Conservation (phyloP, 345 rosid species). For the Eucalyptus marginata region DNA sequence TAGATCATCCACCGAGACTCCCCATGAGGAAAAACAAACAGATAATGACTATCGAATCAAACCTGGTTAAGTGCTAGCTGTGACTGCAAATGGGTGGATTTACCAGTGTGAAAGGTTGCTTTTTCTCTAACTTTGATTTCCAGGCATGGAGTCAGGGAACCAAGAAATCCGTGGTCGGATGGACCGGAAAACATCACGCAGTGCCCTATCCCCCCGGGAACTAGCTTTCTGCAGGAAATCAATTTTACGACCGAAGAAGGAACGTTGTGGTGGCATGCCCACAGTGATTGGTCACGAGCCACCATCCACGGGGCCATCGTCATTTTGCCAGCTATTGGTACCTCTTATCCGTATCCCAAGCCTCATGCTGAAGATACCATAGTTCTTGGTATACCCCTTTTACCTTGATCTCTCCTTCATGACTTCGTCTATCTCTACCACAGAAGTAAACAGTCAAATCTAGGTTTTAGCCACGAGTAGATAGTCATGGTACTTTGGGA, state of each 20-base stretch:
- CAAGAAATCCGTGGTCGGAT: conserved; percentile 17
- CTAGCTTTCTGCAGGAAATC: conserved; percentile 6
- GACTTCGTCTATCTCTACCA: background rate
- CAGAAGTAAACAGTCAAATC: background rate
- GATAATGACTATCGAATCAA: background rate
- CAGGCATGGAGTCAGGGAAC: conserved; percentile 24
- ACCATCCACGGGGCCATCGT: conserved; percentile 22
- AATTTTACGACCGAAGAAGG: conserved; percentile 12
- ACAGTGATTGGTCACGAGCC: conserved; percentile 32
- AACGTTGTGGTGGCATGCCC: conserved; percentile 43
- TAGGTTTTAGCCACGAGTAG: background rate
- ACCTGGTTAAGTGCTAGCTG: background rate
- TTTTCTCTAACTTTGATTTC: background rate
- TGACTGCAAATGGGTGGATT: background rate
- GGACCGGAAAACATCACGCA: conserved; percentile 19
- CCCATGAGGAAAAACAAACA: background rate
- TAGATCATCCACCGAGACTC: background rate
- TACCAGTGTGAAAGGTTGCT: background rate
- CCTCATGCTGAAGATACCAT: conserved; percentile 1
- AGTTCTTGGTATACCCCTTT: background rate
- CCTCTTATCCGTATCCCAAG: background rate
- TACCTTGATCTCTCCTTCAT: background rate
- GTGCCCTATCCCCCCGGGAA: conserved; percentile 5
- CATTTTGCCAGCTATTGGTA: background rate
- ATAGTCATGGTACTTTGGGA: background rate